These are phyloP conservation scores for Hypoxylon fragiforme DNA, from an alignment of 495 filamentous ascomycete genomes.

Conservation along the genomic window DNA sequence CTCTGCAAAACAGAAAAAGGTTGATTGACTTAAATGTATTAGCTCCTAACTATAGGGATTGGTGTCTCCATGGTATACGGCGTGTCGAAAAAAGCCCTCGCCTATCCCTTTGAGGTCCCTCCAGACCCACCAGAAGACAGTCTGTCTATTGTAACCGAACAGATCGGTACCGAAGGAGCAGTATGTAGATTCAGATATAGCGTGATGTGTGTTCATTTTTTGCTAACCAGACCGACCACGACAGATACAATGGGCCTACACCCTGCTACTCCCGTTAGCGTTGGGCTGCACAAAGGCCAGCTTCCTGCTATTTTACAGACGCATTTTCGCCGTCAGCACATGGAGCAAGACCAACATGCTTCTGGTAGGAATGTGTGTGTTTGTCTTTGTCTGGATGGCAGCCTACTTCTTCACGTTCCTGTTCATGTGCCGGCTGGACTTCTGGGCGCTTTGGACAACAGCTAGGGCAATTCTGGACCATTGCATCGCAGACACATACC, in stretches of 20 bases:
- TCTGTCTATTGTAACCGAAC: neutral
- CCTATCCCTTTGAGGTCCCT: slow-evolving; percentile 3
- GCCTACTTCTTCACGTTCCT: slow-evolving; percentile 14
- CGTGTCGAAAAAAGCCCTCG: slow-evolving; percentile 8
- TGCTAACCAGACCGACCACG: too few species aligned
- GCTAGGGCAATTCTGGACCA: neutral
- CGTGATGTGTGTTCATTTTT: too few species aligned
- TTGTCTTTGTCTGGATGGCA: slow-evolving; percentile 4
- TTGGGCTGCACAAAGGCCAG: slow-evolving; percentile 18
- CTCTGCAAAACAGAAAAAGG: too few species aligned
- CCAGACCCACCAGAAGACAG: neutral
- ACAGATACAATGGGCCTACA: neutral
- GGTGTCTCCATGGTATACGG: slow-evolving; percentile 13
- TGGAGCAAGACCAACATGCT: neutral
- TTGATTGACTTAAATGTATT: neutral
- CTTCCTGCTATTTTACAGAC: slow-evolving; percentile 29
- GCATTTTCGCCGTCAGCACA: slow-evolving; percentile 12
- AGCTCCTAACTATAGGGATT: slow-evolving; percentile 12
- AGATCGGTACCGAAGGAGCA: neutral
- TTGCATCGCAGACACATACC: neutral
- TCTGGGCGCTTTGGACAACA: slow-evolving; percentile 5
- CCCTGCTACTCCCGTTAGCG: neutral
- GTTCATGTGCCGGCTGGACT: slow-evolving; percentile 13
- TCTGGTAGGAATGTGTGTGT: neutral
- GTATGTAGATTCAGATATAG: too few species aligned